These are phyloP conservation scores for Agrostemma githago DNA, from an alignment of 148 eudicot genomes.

Conservation along the genomic window DNA sequence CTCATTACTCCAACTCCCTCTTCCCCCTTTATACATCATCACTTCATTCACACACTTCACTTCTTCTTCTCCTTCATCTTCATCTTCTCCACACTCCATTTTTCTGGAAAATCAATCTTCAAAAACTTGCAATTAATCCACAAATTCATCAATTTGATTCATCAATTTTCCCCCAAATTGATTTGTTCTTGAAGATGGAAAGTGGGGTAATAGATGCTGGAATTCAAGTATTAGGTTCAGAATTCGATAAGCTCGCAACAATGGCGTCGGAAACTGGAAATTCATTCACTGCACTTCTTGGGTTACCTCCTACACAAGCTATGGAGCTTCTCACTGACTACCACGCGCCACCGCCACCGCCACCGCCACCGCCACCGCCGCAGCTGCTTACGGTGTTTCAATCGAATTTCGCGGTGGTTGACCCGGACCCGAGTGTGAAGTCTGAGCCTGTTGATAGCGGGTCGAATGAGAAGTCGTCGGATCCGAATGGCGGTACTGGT, in stretches of 20 bases:
- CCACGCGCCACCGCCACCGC: slow-evolving; percentile 52
- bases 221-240: slow-evolving; percentile 30
- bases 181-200: slow-evolving; percentile 3
- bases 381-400: slow-evolving; percentile 33
- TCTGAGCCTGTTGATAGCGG: slow-evolving; percentile 66
- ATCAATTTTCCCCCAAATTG: no score
- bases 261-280: slow-evolving; percentile 38
- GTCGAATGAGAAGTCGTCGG: slow-evolving; percentile 26
- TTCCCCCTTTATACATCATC: slow-evolving; percentile 6
- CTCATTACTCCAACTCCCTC: slow-evolving; percentile 12
- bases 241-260: slow-evolving; percentile 37
- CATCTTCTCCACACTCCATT: neutral
- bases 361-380: slow-evolving; percentile 57
- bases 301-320: slow-evolving; percentile 68
- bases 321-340: slow-evolving; percentile 62
- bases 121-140: no score
- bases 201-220: slow-evolving; percentile 2
- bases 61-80: neutral
- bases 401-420: slow-evolving; percentile 59
- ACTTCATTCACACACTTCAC: neutral
- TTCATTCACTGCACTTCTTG: slow-evolving; percentile 86
- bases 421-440: slow-evolving; percentile 37
- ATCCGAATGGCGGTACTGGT: slow-evolving; percentile 41
- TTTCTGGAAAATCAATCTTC: no score
- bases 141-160: no score